These are phyloP conservation scores for Coprinopsis marcescibilis DNA, from an alignment of 768 basidiomycete species.

Conservation along the genomic window DNA sequence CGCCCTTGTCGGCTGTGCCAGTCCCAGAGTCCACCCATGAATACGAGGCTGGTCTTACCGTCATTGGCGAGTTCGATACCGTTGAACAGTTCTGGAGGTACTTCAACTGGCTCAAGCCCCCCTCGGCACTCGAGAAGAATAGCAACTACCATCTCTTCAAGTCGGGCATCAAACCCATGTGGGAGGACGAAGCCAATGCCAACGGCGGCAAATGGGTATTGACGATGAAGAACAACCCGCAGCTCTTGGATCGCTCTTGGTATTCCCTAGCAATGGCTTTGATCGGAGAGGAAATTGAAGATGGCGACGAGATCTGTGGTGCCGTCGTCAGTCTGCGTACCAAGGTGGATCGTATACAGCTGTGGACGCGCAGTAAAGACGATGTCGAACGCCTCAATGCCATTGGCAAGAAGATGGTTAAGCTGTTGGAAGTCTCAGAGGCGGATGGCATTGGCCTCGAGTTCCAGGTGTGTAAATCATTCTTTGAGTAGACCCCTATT, in stretches of 20 bases:
- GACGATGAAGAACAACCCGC: conserved; percentile 82
- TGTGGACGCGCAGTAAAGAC: conserved; percentile 85
- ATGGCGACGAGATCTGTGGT: conserved; percentile 71
- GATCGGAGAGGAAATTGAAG: conserved; percentile 78
- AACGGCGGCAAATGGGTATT: conserved; percentile 94
- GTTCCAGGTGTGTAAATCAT: conserved; percentile 62
- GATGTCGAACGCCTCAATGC: conserved; percentile 81
- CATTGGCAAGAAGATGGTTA: conserved; percentile 79
- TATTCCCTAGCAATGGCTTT: conserved; percentile 87
- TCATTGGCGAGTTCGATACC: conserved; percentile 86
- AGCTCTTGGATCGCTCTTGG: conserved; percentile 83
- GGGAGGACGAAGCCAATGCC: conserved; percentile 92
- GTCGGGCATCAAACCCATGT: conserved; percentile 92
- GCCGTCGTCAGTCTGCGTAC: conserved; percentile 83
- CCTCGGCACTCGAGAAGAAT: conserved; percentile 81
- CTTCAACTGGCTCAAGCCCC: conserved; percentile 92
- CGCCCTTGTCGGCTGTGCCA: conserved; percentile 18
- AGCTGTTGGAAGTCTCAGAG: conserved; percentile 78
- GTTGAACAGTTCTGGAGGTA: conserved; percentile 89
- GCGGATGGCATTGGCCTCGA: conserved; percentile 82
- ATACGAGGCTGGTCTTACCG: conserved; percentile 82
- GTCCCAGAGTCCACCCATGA: conserved; percentile 34
- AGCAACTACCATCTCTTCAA: conserved; percentile 97
- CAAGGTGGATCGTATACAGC: conserved; percentile 85
- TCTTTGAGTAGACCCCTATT: neutral